A percentile compares a stretch with the other conserved stretches of the same genome.
phyloP scores from a whole-genome alignment of 768 basidiomycete genomes.

The Tulasnella sp. region DNA sequence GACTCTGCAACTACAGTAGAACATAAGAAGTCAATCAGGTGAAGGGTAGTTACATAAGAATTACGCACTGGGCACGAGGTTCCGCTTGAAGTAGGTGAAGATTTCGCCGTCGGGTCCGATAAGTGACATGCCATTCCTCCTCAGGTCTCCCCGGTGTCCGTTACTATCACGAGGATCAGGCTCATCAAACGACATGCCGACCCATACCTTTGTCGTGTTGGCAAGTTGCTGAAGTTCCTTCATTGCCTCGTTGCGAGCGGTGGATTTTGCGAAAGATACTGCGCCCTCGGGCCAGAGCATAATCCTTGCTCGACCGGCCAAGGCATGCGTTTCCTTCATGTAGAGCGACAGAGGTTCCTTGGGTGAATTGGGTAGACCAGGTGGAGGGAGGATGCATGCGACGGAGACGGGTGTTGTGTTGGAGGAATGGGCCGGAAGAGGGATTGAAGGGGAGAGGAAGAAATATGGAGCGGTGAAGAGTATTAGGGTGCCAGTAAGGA shows the following conservation, averaged over 20 bases:
- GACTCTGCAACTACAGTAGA: slow-evolving; percentile 57
- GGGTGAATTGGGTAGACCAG: slow-evolving; percentile 31
- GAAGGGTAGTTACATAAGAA: slow-evolving; percentile 9
- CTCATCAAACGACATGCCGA: slow-evolving; percentile 68
- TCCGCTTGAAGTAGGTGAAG: slow-evolving; percentile 57
- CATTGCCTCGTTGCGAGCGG: slow-evolving; percentile 41
- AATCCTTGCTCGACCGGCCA: slow-evolving; percentile 38
- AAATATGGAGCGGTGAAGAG: slow-evolving; percentile 17
- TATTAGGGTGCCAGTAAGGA: neutral
- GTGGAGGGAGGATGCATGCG: slow-evolving; percentile 50
- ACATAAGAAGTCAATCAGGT: slow-evolving; percentile 3
- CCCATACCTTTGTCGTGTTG: slow-evolving; percentile 28
- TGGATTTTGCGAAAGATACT: slow-evolving; percentile 43
- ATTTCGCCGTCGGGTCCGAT: slow-evolving; percentile 33
- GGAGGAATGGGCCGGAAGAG: slow-evolving; percentile 27
- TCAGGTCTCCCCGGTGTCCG: slow-evolving; percentile 28
- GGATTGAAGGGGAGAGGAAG: slow-evolving; percentile 42
- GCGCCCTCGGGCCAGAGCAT: slow-evolving; percentile 77
- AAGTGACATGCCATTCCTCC: slow-evolving; percentile 53
- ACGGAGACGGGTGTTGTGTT: slow-evolving; percentile 45
- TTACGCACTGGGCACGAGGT: slow-evolving; percentile 62
- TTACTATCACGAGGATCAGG: slow-evolving; percentile 29
- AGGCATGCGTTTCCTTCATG: slow-evolving; percentile 41
- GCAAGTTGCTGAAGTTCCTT: slow-evolving; percentile 29
- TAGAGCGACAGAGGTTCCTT: slow-evolving; percentile 42